phyloP scores from a whole-genome alignment of 2,329 filamentous ascomycete genomes.

The Colletotrichum gloeosporioides region DNA sequence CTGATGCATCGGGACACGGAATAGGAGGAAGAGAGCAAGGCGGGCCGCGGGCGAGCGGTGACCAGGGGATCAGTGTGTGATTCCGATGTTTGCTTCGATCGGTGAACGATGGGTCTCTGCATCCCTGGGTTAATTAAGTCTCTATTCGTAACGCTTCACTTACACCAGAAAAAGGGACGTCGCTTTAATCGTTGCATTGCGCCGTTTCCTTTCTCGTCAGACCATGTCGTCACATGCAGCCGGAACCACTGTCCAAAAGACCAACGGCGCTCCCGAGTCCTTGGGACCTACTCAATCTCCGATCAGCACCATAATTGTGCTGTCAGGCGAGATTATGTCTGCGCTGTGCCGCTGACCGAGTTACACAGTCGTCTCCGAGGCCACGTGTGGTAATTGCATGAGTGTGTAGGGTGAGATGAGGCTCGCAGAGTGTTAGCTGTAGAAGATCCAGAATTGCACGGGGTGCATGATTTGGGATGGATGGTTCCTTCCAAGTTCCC shows the following conservation, averaged over 20 bases:
- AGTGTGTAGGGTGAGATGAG: background rate
- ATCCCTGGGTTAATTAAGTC: background rate
- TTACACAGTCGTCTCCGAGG: background rate
- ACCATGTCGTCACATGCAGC: slow-evolving; percentile 7
- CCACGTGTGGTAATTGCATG: background rate
- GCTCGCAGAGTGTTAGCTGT: background rate
- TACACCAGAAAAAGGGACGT: background rate
- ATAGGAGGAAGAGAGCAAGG: background rate
- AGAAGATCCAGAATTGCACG: background rate
- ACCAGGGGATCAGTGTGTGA: background rate
- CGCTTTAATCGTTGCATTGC: background rate
- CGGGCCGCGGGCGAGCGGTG: too few relatives aligned
- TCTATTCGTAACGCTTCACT: background rate
- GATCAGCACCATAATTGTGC: background rate
- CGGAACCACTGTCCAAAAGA: background rate
- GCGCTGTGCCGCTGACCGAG: background rate
- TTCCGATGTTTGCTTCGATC: background rate
- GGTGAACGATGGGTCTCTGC: background rate
- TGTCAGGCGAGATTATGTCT: background rate
- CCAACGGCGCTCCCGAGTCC: background rate
- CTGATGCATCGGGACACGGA: background rate
- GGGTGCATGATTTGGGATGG: background rate
- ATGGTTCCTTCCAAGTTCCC: background rate
- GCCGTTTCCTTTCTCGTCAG: background rate
- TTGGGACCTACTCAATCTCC: slow-evolving; percentile 12